Evolutionary conservation across 495 filamentous ascomycete genomes (phyloP), one percentile per base, ranked within the genome.

Genomic region (Acidomyces sp.): DNA sequence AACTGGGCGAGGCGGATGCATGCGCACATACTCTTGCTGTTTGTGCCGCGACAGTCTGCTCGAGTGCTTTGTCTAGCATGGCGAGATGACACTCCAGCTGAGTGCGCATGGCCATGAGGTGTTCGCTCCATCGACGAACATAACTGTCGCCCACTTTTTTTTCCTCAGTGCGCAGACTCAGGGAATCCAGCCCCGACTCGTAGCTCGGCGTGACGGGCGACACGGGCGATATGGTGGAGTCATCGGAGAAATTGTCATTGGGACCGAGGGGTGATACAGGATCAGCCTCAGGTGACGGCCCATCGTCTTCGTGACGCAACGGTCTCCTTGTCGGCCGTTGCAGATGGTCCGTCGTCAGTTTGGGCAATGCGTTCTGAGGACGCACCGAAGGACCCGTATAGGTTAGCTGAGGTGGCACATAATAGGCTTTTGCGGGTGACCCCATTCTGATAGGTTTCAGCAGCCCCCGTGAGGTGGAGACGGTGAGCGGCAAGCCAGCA

Each of bases 1-100:
- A 22, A 1, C 19, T 29, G 4, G 42, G 45, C 19, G 33, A 33
- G 7, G 34, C 24, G 28, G 36, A 18, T 13, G 35, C 31, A 23
- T 24, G 26, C 13, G 26, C 20, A 2, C 24, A 9, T 5, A 34
- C 17, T 2, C 47, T 35, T 7, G 12, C 21, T 3, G 31, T n/a
- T 33, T 50, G 42, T 2, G 37, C 21, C 3, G 33, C n/a, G 18
- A 46, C 5, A 12, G 48, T 43, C 2, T 24, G 30, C 6, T 37
- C n/a, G 19, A 26, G 19, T 12, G 37, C 43, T 5, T 20, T 20
- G 3, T 20, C 11, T 6, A 51, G 33, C 7, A 46, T 37, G 11
- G 12, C 18, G 25, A 51, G 28, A 34, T 51, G 48, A 7, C 32
- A 41, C 3, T 33, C 16, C 20, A 51, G 23, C 21, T 46, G 48